Base-by-base conservation (phyloP, 805 yeast species). In the Wickerhamomyces silvicola region DNA sequence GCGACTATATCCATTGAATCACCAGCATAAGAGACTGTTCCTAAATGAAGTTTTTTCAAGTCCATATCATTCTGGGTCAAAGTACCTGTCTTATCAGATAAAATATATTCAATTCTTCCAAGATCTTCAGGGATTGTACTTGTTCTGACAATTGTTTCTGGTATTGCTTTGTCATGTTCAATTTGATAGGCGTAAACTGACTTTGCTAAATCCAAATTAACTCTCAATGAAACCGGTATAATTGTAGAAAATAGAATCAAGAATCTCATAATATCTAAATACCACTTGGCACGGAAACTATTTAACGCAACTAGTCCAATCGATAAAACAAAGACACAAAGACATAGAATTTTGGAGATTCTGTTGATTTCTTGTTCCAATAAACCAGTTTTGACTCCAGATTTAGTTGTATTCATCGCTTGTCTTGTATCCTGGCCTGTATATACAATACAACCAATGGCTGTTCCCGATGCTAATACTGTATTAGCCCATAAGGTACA, bases 401-500 rank as follows among this genome's bases (percentile, higher is more conserved):
- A 72, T 38, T 70, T 69, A 2, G 95, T 79, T 1, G 97, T 90
- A 58, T 94, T 94, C 81, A 88, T 73, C 16, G 94, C 83, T 61
- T 88, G 97, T 42, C 98, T 76, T 1, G 98, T 94, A 50, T 92
- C 97, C 22, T 62, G 58, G 14, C 99, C 99, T 0, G 97, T 90
- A 56, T 87, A 92, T 3, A 87, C 67, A 11, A 92, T 75, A 46
- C 90, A 78, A 2, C 95, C 98, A 29, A 88, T 65, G 7, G 94
- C 92, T 4, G 85, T 73, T 10, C 97, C 97, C 0, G 95, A 83
- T 0, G 98, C 97, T 11, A 94, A 65, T 1, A 94, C 97, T 0
- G 99, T 92, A 54, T 92, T 92, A 10, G 97, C 97, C 99, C 99
- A 92, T 54, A 94, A 58, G 0, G 98, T 86, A 50, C 90, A 88